Conservation (phyloP, 768 basidiomycete species). For the Boletus rubroflammeus region DNA sequence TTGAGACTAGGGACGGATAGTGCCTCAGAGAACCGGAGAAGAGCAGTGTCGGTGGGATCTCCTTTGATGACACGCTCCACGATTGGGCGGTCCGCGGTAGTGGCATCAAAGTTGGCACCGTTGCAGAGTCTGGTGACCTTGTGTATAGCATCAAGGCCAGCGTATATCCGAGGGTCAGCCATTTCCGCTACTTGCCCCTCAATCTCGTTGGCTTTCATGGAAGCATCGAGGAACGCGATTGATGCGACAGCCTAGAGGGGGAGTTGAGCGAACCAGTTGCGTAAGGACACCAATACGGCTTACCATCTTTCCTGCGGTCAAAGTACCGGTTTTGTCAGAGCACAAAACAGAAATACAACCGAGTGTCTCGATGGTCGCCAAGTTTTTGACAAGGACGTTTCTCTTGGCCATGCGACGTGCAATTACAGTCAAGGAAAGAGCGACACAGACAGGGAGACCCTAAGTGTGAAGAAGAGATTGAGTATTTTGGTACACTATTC, state of each 20-base stretch:
- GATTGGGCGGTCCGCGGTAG: conserved; percentile 22
- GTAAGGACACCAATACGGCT: not conserved
- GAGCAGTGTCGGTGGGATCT: conserved; percentile 52
- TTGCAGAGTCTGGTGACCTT: conserved; percentile 55
- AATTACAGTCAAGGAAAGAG: conserved; percentile 48
- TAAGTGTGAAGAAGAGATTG: conserved; percentile 2
- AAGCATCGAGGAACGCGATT: conserved; percentile 35
- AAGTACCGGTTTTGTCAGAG: conserved; percentile 54
- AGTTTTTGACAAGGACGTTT: conserved; percentile 46
- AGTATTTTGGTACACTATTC: not conserved
- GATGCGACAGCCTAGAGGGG: conserved; percentile 37
- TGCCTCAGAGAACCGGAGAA: conserved; percentile 46
- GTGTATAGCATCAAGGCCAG: conserved; percentile 31
- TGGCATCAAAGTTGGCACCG: conserved; percentile 47
- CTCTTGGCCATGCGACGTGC: conserved; percentile 47
- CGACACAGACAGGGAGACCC: conserved; percentile 43
- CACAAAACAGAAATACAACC: conserved; percentile 51
- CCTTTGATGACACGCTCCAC: conserved; percentile 38
- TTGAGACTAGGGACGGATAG: conserved; percentile 23
- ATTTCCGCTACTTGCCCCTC: conserved; percentile 8
- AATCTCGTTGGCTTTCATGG: conserved; percentile 21
- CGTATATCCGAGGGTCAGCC: conserved; percentile 13
- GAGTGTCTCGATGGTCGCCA: conserved; percentile 53
- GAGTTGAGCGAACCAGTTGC: not conserved
- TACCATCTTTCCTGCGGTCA: conserved; percentile 49